Evolutionary conservation across 108 stramenopile species (phyloP), one percentile per base, ranked within the genome.

Genomic region (Hondaea fermentalgiana): DNA sequence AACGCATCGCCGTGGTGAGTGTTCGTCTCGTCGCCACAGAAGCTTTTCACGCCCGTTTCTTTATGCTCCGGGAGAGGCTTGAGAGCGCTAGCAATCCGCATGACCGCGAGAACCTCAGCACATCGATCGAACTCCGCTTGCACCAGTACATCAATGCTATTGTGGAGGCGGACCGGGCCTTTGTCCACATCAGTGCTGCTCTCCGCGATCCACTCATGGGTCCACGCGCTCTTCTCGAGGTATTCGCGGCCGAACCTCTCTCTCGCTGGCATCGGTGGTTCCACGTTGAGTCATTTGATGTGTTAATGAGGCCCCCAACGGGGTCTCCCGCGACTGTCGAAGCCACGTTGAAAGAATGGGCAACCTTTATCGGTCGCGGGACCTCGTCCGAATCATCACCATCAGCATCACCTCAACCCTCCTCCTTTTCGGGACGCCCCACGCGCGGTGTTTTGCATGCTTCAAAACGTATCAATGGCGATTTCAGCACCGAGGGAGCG

Each of bases 251-350:
- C 49, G 76, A 83, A 4, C 6, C 76, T 8, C 51, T 83, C n/a
- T 53, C n/a, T 6, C 76, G 76, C 51, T 83, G 76, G 76, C 76
- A 83, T 23, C 76, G 76, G 6, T 83, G 76, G 76, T 83, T 83
- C 28, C 76, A 83, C 28, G 76, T 83, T 23, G 23, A 83, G 0
- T 83, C 76, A 6, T 83, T 53, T 23, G 76, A 83, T 45, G 19
- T 83, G 6, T 4, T 83, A 2, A 17, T 83, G n/a, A 47, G 25
- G 16, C 45, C 49, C 6, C 51, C 51, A 0, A 25, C 19, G 6
- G 23, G 19, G 12, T 45, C 19, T 2, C 12, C 45, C 49, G 12
- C n/a, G 0, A 12, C 49, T 23, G 76, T 83, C 25, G 45, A 47
- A 12, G 6, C 8, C 12, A 45, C 49, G 51, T 53, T 55, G 49